Evolutionary conservation across 1,284 basidiomycete species (phyloP).

Genomic region (Sporisorium scitamineum): DNA sequence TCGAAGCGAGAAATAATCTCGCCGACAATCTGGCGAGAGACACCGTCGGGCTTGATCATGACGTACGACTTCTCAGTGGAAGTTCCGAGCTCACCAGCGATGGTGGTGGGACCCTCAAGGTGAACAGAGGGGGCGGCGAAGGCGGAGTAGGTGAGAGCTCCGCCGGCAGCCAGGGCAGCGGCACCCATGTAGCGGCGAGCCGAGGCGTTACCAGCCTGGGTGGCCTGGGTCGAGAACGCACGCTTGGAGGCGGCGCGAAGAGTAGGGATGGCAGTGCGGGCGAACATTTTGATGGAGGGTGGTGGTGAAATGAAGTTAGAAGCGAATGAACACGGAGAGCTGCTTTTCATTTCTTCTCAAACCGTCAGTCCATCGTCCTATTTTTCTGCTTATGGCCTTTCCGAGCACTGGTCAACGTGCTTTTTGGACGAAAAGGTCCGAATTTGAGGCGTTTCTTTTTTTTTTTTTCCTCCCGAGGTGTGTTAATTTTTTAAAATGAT

Average conservation of each 20-base stretch:
- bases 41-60: slow-evolving; percentile 70
- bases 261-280: slow-evolving; percentile 46
- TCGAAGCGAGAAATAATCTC: slow-evolving; percentile 65
- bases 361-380: slow-evolving; percentile 6
- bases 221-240: slow-evolving; percentile 52
- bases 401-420: slow-evolving; percentile 30
- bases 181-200: slow-evolving; percentile 49
- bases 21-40: slow-evolving; percentile 63
- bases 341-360: slow-evolving; percentile 11
- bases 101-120: slow-evolving; percentile 70
- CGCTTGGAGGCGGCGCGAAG: slow-evolving; percentile 52
- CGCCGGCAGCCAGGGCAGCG: slow-evolving; percentile 48
- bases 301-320: slow-evolving; percentile 5
- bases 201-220: slow-evolving; percentile 27
- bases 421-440: neutral
- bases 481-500: neutral
- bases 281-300: slow-evolving; percentile 38
- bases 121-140: slow-evolving; percentile 40
- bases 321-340: neutral
- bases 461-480: too few relatives aligned
- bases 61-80: slow-evolving; percentile 71
- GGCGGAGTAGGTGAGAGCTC: slow-evolving; percentile 45
- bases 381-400: neutral
- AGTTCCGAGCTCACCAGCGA: slow-evolving; percentile 71
- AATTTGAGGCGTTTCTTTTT: neutral